These are phyloP conservation scores for Daldinia decipiens DNA, from an alignment of 495 filamentous ascomycete genomes.

Conservation along the genomic window DNA sequence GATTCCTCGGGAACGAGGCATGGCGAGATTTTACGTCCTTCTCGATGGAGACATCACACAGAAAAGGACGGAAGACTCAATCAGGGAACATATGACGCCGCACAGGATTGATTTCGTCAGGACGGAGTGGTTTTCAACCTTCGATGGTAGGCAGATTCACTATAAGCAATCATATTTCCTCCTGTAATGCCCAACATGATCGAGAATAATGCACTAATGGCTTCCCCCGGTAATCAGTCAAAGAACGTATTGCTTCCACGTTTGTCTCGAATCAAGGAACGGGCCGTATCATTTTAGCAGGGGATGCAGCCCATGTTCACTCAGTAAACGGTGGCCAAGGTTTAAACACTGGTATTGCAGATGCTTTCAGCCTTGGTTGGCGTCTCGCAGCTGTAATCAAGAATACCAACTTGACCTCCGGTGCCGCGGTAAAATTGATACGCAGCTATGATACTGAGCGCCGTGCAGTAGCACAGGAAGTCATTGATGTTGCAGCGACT, in stretches of 20 bases:
- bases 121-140: constrained; percentile 48
- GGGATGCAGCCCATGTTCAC: constrained; percentile 64
- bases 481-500: constrained; percentile 60
- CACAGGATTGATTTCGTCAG: constrained; percentile 37
- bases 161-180: not conserved
- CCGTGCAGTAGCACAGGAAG: constrained; percentile 56
- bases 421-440: constrained; percentile 48
- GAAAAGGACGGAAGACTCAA: constrained; percentile 38
- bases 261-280: constrained; percentile 38
- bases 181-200: not conserved
- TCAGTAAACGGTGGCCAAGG: constrained; percentile 62
- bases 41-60: constrained; percentile 44
- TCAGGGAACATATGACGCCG: constrained; percentile 42
- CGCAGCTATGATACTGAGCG: constrained; percentile 63
- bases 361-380: constrained; percentile 61
- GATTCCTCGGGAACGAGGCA: constrained; percentile 44
- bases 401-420: constrained; percentile 6
- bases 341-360: constrained; percentile 61
- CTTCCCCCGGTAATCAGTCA: constrained; percentile 28
- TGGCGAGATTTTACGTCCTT: constrained; percentile 46
- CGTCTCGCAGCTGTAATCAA: constrained; percentile 28
- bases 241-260: constrained; percentile 41
- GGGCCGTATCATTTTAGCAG: constrained; percentile 57
- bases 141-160: constrained; percentile 34
- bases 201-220: constrained; percentile 1